These are phyloP conservation scores for Ogataea glucozyma DNA, from an alignment of 805 yeast species.

Conservation along the genomic window DNA sequence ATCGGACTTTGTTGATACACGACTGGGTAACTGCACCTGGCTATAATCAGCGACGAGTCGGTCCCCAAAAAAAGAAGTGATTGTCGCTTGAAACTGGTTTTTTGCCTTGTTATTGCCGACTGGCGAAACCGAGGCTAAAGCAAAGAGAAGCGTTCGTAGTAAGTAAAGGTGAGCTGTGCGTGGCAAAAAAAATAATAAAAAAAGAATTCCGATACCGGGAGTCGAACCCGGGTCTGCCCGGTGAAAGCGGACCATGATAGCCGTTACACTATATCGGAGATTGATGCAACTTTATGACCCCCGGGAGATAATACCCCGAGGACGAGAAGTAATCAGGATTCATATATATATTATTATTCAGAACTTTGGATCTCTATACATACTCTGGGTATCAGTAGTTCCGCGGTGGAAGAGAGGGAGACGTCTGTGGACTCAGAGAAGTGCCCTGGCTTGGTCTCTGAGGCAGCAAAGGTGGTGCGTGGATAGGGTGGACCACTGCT, in stretches of 20 bases:
- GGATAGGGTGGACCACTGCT: constrained; percentile 14
- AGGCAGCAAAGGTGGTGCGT: constrained; percentile 20
- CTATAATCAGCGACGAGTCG: no score
- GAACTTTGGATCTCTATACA: background rate
- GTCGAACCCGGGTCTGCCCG: constrained; percentile 87
- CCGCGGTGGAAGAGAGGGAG: constrained; percentile 3
- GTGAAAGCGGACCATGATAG: constrained; percentile 87
- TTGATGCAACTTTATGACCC: background rate
- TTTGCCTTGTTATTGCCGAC: no score
- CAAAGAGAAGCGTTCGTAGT: no score
- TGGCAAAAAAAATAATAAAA: background rate
- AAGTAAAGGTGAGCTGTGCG: background rate
- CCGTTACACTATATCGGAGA: constrained; percentile 81
- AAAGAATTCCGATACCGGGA: constrained; percentile 72
- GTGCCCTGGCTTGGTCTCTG: constrained; percentile 3
- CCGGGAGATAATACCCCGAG: background rate
- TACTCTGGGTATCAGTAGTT: background rate
- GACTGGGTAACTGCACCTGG: no score
- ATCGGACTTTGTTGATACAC: no score
- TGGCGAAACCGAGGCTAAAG: background rate
- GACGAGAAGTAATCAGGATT: background rate
- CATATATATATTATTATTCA: background rate
- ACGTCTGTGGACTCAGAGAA: background rate
- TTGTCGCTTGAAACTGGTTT: no score
- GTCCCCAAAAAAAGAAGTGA: no score